Evolutionary conservation across 129 eudicot species (phyloP).

Genomic region (Pseudognaphalium luteoalbum): DNA sequence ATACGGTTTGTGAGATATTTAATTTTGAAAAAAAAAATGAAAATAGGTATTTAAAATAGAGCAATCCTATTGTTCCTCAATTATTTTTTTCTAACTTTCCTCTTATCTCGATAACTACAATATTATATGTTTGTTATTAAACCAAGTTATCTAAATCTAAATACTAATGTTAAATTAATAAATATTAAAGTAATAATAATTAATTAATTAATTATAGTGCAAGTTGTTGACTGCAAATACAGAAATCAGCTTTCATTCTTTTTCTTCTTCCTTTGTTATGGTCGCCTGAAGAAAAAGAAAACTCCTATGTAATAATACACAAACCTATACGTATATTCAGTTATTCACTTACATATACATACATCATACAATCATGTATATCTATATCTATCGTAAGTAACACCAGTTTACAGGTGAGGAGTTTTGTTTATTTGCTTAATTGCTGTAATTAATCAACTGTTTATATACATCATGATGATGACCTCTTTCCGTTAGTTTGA

Average conservation of each 20-base stretch:
- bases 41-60: too few species aligned
- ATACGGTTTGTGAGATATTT: too few species aligned
- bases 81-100: too few species aligned
- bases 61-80: too few species aligned
- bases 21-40: too few species aligned
- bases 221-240: constrained; percentile 32
- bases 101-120: neutral
- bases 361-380: neutral
- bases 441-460: constrained; percentile 13
- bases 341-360: constrained; percentile 2
- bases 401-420: constrained; percentile 16
- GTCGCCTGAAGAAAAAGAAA: constrained; percentile 33
- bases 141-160: neutral
- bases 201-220: neutral
- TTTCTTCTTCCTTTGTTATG: constrained; percentile 24
- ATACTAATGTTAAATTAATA: neutral
- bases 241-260: constrained; percentile 13
- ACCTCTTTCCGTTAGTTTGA: neutral
- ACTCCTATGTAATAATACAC: constrained; percentile 8
- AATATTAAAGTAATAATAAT: too few species aligned
- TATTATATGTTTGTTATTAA: too few species aligned
- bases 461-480: neutral
- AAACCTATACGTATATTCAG: neutral
- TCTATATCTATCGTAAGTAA: neutral
- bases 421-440: constrained; percentile 18